Base-by-base conservation (phyloP, 805 yeast species). In the Wickerhamiella dianesei region DNA sequence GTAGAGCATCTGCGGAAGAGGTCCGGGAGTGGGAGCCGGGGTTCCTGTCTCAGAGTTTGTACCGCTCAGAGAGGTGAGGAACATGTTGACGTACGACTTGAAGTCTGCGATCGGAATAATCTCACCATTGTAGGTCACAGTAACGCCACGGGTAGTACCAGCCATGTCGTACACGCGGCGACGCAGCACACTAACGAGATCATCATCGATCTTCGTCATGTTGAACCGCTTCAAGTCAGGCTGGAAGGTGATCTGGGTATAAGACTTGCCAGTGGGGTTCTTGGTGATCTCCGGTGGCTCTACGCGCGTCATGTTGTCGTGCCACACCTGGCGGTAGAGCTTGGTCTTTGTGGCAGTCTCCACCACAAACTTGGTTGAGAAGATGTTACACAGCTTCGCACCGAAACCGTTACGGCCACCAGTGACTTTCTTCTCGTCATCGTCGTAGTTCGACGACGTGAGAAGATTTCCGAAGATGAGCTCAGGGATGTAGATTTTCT, bases 401-500 rank as follows among this genome's bases (percentile, higher is more conserved):
- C 98, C 98, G 61, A 79, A 92, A 53, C 98, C 98, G 62, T 92
- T 92, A 70, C 98, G 79, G 64, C 98, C 98, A 69, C 98, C 98
- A 2, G 95, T 85, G 32, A 92, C 96, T 64, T 92, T 92, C 65
- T 85, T 84, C 59, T 92, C 84, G 53, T 89, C 77, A 63, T 92
- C 98, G 63, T 92, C 95, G 63, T 92, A 92, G 66, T 92, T 92
- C 21, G 95, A 84, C 1, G 97, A 88, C 0, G 98, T 92, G 53
- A 92, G 74, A 50, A 92, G 73, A 59, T 92, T 86, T 47, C 98
- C 98, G 65, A 92, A 92, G 57, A 92, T 92, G 66, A 92, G 74
- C 66, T 92, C 96, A 1, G 98, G 98, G 53, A 92, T 88, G 61
- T 84, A 92, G 51, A 92, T 86, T 43, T 83, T 73, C 63, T 92